Percentiles rank a stretch among this genome's conserved stretches.
phyloP scores from a whole-genome alignment of 345 rosid species.

The Barbarea vulgaris region DNA sequence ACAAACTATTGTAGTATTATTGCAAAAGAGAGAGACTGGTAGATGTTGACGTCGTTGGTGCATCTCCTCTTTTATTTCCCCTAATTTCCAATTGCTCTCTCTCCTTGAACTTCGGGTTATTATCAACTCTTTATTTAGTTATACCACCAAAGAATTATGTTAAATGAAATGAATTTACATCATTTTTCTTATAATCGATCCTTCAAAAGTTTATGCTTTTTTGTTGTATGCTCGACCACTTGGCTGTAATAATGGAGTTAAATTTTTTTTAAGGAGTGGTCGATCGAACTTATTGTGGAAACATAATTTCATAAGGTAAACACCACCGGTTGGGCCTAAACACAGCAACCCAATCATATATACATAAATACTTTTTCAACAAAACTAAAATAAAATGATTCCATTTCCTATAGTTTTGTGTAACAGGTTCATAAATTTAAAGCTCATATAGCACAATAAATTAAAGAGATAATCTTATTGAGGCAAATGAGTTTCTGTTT shows the following conservation, averaged over 20 bases:
- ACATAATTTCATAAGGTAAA: constrained; percentile 37
- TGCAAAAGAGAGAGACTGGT: too few relatives aligned
- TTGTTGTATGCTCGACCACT: constrained; percentile 34
- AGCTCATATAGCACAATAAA: too few relatives aligned
- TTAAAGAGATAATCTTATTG: too few relatives aligned
- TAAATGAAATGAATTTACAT: background rate
- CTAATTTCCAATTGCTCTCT: background rate
- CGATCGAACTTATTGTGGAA: constrained; percentile 19
- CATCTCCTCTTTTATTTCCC: constrained; percentile 45
- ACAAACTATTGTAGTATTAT: too few relatives aligned
- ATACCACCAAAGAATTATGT: background rate
- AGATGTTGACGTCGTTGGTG: constrained; percentile 62
- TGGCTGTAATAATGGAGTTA: constrained; percentile 32
- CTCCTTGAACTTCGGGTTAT: background rate
- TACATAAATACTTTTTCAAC: background rate
- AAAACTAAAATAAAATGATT: too few relatives aligned
- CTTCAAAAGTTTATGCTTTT: constrained; percentile 6
- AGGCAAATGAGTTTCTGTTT: too few relatives aligned
- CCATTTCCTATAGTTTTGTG: too few relatives aligned
- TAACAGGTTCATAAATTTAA: too few relatives aligned
- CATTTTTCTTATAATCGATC: background rate
- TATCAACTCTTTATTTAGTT: background rate
- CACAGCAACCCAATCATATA: constrained; percentile 15
- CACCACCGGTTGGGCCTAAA: constrained; percentile 34
- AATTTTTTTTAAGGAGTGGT: constrained; percentile 2